Base-by-base conservation (phyloP, 768 basidiomycete species). In the Leccinum uliginosum region DNA sequence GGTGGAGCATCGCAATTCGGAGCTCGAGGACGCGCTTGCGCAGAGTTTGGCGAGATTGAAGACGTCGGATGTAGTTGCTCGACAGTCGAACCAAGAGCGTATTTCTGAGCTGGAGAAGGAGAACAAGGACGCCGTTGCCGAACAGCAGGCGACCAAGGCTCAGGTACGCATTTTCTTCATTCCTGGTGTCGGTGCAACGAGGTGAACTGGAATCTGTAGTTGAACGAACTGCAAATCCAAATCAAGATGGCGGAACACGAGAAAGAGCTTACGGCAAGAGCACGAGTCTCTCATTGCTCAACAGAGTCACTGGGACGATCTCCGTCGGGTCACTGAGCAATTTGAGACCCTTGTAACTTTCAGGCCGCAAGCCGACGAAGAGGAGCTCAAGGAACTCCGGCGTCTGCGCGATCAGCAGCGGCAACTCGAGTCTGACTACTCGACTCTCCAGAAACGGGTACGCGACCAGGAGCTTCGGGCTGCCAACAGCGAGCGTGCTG, bases 261-360 rank as follows among this genome's bases (percentile, higher is more conserved):
- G 63, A 85, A 82, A 65, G 86, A 89, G 9, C 68, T 78, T 14
- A 74, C 82, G 82, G 65, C 79, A 76, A 65, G 84, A 88, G 54
- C 77, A 84, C 55, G 83, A 89, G 44, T 74, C 78, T 24, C 73
- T 89, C n/a, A 48, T 76, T 1, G 73, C 80, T 24, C 87, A 92
- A 61, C 85, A 88, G 64, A 76, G 70, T 19, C 83, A 88, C 53
- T 91, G 88, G 90, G 87, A 89, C n/a, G 82, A 85, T 45, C 76
- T 92, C 21, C 85, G 78, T 26, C 82, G 80, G 48, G 80, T 85
- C 2, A 78, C 84, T 3, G 87, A 90, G 64, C 87, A 92, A 69
- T 81, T 93, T 29, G 86, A 89, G 54, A 66, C 76, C 50, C 80
- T 93, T 34, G 77, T 85, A 19, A 78, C 72, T 50, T 73, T 85